Evolutionary conservation across 306 rosid species (phyloP).

Genomic region (Cucurbita moschata): DNA sequence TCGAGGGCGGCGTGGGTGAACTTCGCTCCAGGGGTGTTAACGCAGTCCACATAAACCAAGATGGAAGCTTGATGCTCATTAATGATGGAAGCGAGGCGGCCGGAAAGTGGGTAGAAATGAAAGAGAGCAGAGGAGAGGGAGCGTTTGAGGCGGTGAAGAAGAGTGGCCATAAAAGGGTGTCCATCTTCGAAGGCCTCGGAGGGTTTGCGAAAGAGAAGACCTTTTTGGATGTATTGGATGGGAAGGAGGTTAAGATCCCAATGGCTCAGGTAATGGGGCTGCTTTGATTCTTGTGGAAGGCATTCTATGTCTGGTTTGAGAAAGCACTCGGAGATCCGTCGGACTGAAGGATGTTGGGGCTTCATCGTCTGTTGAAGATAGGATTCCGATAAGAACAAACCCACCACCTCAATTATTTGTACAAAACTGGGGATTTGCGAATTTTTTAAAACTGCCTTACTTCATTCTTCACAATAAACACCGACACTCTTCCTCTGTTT

Average conservation of each 20-base stretch:
- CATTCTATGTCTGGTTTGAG: conserved; percentile 6
- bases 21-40: conserved; percentile 23
- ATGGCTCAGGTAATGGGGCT: conserved; percentile 19
- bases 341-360: neutral
- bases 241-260: conserved; percentile 34
- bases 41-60: conserved; percentile 24
- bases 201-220: conserved; percentile 51
- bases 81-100: conserved; percentile 26
- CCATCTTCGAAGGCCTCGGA: neutral
- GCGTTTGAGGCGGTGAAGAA: conserved; percentile 24
- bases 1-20: conserved; percentile 33
- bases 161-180: neutral
- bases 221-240: conserved; percentile 39
- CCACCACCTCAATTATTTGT: too few relatives aligned
- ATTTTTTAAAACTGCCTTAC: too few relatives aligned
- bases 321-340: conserved; percentile 18
- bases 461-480: too few relatives aligned
- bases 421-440: too few relatives aligned
- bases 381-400: too few relatives aligned
- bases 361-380: neutral
- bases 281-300: conserved; percentile 6
- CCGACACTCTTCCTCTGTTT: too few relatives aligned
- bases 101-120: conserved; percentile 55
- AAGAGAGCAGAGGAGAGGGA: conserved; percentile 38
- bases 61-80: conserved; percentile 17